Evolutionary conservation across 2,329 filamentous ascomycete genomes (phyloP).

Genomic region (Gyromitra esculenta): DNA sequence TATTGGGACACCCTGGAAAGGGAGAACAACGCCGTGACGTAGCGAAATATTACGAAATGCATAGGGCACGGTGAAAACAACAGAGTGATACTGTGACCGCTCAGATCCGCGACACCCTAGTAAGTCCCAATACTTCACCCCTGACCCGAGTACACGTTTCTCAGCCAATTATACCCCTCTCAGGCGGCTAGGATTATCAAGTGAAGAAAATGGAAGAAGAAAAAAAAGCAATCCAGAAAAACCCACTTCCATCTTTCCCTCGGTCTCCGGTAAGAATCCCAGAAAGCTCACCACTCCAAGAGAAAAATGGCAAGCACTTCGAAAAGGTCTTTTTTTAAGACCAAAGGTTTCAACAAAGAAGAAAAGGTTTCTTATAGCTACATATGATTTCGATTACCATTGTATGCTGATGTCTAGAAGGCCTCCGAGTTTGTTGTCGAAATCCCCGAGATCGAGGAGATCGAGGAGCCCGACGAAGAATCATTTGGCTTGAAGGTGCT

Average conservation of each 20-base stretch:
- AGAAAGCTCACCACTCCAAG: background rate
- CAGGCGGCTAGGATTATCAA: too few relatives aligned
- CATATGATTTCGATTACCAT: background rate
- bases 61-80: too few relatives aligned
- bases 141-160: too few relatives aligned
- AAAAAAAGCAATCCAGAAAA: too few relatives aligned
- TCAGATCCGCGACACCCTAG: too few relatives aligned
- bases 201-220: background rate
- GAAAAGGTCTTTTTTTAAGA: background rate
- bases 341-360: background rate
- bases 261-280: background rate
- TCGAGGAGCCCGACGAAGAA: background rate
- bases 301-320: background rate
- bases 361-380: background rate
- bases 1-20: too few relatives aligned
- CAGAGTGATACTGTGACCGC: too few relatives aligned
- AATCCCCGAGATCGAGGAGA: background rate
- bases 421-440: background rate
- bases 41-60: too few relatives aligned
- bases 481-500: background rate
- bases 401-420: background rate
- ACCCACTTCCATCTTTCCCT: background rate
- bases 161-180: too few relatives aligned
- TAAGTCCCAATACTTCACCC: too few relatives aligned
- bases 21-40: too few relatives aligned